Evolutionary conservation across 2,329 filamentous ascomycete genomes (phyloP).

Genomic region (Fusarium aywerte): DNA sequence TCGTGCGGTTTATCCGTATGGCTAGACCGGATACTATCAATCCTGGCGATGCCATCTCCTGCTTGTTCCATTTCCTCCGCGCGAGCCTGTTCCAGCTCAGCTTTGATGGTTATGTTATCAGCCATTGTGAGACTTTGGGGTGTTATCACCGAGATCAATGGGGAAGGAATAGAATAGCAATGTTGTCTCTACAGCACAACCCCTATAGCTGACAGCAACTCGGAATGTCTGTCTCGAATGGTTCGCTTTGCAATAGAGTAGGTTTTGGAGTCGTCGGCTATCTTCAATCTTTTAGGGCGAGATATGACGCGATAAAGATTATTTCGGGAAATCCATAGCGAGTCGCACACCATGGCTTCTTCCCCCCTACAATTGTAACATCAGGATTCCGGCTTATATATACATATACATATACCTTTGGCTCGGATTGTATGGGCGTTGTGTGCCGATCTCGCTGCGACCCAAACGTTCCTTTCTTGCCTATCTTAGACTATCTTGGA

Average conservation of each 20-base stretch:
- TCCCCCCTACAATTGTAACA: not conserved
- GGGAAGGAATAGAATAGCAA: not conserved
- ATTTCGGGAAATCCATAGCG: not conserved
- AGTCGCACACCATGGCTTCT: not conserved
- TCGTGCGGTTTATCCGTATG: constrained; percentile 19
- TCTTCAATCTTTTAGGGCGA: not conserved
- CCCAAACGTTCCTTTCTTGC: not conserved
- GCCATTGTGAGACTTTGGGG: constrained; percentile 1
- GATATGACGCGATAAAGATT: not conserved
- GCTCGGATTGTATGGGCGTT: not conserved
- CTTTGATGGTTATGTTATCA: not conserved
- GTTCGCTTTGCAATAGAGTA: not conserved
- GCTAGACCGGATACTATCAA: not conserved
- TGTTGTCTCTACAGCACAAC: not conserved
- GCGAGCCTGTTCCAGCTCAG: constrained; percentile 6
- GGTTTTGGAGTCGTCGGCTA: not conserved
- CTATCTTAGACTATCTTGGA: not conserved
- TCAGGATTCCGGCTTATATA: not conserved
- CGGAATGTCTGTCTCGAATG: not conserved
- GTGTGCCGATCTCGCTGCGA: constrained; percentile 1
- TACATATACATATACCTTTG: not conserved
- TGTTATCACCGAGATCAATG: not conserved
- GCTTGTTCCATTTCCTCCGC: constrained; percentile 2
- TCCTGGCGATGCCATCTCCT: constrained; percentile 5
- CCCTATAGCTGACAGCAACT: not conserved